Evolutionary conservation across 306 rosid species (phyloP).

Genomic region (Clitoria ternatea): DNA sequence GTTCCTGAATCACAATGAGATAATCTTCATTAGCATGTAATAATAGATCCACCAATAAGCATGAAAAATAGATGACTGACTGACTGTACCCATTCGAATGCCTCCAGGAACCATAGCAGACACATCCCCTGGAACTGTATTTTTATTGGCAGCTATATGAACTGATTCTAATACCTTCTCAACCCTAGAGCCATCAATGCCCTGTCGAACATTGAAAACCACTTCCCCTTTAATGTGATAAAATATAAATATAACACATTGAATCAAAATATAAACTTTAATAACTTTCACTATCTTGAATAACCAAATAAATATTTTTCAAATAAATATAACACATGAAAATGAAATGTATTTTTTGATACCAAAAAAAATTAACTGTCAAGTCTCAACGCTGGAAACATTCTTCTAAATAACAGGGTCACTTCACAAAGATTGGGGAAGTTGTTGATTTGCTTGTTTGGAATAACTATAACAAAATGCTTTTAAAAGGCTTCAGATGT

Average conservation of each 20-base stretch:
- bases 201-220: constrained; percentile 43
- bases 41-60: constrained; percentile 3
- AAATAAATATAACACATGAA: too few species aligned
- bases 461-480: background rate
- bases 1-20: constrained; percentile 51
- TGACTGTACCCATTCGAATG: constrained; percentile 78
- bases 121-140: constrained; percentile 96
- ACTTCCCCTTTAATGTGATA: background rate
- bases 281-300: background rate
- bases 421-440: background rate
- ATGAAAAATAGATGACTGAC: constrained; percentile 4
- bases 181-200: constrained; percentile 93
- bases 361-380: too few species aligned
- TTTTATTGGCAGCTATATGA: constrained; percentile 94
- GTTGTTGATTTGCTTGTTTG: constrained; percentile 11
- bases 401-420: background rate
- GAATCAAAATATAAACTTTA: background rate
- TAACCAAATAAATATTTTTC: background rate
- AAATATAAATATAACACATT: background rate
- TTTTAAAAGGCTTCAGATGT: background rate
- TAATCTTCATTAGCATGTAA: constrained; percentile 1
- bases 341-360: too few species aligned
- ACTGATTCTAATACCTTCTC: constrained; percentile 88
- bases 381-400: background rate
- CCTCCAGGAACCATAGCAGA: constrained; percentile 99